These are phyloP conservation scores for Cercophora newfieldiana DNA, from an alignment of 495 filamentous ascomycete genomes.

Conservation along the genomic window DNA sequence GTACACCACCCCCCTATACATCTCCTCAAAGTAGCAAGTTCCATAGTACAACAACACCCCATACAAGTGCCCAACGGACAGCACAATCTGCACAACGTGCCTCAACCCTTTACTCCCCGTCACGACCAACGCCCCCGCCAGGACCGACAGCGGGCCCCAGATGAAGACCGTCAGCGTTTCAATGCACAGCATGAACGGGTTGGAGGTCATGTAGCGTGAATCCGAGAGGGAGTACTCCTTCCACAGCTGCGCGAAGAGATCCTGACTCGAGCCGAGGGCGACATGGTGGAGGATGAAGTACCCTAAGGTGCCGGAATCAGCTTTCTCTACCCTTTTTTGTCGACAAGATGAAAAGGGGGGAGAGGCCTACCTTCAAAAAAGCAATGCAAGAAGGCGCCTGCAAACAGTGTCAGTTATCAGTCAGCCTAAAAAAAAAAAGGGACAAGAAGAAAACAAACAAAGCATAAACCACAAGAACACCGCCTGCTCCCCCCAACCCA, in stretches of 20 bases:
- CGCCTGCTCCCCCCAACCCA: neutral
- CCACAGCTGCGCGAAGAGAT: constrained; percentile 76
- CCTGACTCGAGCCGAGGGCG: constrained; percentile 39
- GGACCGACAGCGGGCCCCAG: constrained; percentile 82
- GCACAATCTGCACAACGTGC: constrained; percentile 69
- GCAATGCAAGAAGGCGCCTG: constrained; percentile 65
- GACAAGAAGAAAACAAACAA: neutral
- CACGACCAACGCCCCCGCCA: constrained; percentile 61
- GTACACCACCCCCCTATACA: constrained; percentile 56
- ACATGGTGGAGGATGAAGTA: constrained; percentile 72
- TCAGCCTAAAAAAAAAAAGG: neutral
- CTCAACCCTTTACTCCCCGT: constrained; percentile 52
- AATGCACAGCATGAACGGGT: constrained; percentile 80
- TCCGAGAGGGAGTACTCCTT: constrained; percentile 86
- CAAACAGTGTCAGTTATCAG: neutral
- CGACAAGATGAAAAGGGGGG: neutral
- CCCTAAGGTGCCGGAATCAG: constrained; percentile 41
- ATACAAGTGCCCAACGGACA: constrained; percentile 80
- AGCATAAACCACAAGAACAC: neutral
- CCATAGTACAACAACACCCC: constrained; percentile 84
- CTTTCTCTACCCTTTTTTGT: neutral
- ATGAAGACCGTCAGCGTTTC: constrained; percentile 78
- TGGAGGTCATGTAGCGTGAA: constrained; percentile 75
- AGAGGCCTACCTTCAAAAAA: constrained; percentile 68
- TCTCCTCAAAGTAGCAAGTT: constrained; percentile 71